These are phyloP conservation scores for Boletus rufocinnamomeus DNA, from an alignment of 768 basidiomycete genomes.

Conservation along the genomic window DNA sequence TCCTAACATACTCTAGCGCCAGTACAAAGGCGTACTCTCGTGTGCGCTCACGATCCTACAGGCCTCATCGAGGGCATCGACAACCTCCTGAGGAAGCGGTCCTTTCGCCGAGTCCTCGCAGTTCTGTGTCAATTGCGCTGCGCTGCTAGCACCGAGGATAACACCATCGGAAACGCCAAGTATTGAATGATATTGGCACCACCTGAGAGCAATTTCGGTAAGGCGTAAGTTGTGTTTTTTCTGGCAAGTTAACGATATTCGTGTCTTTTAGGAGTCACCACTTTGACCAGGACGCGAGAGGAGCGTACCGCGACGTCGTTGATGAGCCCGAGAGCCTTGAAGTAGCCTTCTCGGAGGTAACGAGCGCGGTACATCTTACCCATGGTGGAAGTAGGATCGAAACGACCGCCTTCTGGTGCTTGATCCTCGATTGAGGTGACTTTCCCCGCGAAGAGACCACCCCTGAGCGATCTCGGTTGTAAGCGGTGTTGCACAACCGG, in stretches of 20 bases:
- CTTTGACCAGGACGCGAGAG: background rate
- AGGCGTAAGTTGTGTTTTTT: slow-evolving; percentile 47
- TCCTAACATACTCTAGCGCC: slow-evolving; percentile 28
- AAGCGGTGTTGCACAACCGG: background rate
- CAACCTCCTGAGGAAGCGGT: slow-evolving; percentile 52
- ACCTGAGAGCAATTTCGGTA: slow-evolving; percentile 59
- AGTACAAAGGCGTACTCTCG: slow-evolving; percentile 39
- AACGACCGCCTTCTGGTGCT: slow-evolving; percentile 42
- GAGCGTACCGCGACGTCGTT: slow-evolving; percentile 42
- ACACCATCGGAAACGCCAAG: slow-evolving; percentile 47
- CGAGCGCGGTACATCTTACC: slow-evolving; percentile 49
- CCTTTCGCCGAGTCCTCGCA: slow-evolving; percentile 51
- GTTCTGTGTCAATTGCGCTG: slow-evolving; percentile 46
- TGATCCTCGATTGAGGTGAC: slow-evolving; percentile 38
- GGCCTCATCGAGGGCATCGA: slow-evolving; percentile 53
- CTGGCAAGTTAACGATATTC: background rate
- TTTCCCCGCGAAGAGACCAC: slow-evolving; percentile 44
- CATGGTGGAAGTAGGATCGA: slow-evolving; percentile 39
- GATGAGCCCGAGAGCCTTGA: slow-evolving; percentile 44
- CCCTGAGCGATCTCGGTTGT: slow-evolving; percentile 1
- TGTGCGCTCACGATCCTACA: slow-evolving; percentile 41
- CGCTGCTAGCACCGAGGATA: slow-evolving; percentile 51
- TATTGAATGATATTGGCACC: slow-evolving; percentile 59
- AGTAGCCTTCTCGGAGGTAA: slow-evolving; percentile 45
- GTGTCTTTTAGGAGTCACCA: background rate